Conservation (phyloP, 305 asterid genomes). For the Solanum aculeatissimum region DNA sequence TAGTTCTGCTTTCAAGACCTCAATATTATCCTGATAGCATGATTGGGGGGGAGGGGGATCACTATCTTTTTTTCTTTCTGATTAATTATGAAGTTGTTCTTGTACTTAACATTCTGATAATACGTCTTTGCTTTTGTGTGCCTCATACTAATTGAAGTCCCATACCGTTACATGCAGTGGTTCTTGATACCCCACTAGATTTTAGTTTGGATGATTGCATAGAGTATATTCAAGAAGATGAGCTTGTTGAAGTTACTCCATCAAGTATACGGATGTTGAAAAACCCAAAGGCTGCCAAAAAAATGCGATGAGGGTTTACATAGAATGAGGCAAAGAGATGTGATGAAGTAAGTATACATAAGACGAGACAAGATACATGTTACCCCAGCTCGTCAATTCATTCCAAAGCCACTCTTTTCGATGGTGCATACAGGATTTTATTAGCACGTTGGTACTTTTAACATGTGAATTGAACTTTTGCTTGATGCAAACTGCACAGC, state of each 20-base stretch:
- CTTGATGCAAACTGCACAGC: neutral
- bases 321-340: neutral
- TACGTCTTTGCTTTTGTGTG: neutral
- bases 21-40: neutral
- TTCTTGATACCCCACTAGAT: slow-evolving; percentile 76
- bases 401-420: neutral
- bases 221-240: slow-evolving; percentile 99
- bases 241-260: slow-evolving; percentile 95
- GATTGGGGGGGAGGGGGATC: neutral
- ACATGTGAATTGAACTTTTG: neutral
- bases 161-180: slow-evolving; percentile 34
- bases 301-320: slow-evolving; percentile 24
- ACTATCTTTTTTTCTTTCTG: neutral
- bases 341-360: neutral
- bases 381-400: neutral
- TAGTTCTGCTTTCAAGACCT: neutral
- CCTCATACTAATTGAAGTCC: neutral
- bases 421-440: neutral
- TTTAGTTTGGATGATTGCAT: slow-evolving; percentile 98
- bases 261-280: slow-evolving; percentile 86
- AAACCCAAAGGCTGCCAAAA: slow-evolving; percentile 58
- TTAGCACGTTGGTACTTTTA: neutral
- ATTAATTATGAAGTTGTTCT: neutral
- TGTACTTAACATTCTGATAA: neutral
- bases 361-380: neutral